Base-by-base conservation (phyloP, 768 basidiomycete genomes). In the Pleurotus djamor region DNA sequence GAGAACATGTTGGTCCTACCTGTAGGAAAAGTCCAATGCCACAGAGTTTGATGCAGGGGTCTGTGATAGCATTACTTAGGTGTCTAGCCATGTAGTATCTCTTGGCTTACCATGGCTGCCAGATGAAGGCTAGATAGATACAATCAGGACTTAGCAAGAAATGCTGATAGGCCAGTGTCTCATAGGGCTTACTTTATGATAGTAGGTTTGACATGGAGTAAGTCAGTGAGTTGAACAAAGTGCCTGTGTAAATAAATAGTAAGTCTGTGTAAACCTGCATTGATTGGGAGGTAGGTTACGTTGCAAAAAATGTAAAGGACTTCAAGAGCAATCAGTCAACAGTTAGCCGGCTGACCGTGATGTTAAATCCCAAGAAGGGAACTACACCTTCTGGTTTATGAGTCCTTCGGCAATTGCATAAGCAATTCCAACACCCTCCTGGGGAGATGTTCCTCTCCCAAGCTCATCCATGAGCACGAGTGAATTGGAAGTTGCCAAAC, bases 381-480 rank as follows among this genome's bases (percentile, higher is more conserved):
- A 62, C 78, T 43, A 28, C 35, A 91, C 95, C 78, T 91, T 91
- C 49, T 82, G 74, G 52, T 75, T 76, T 64, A 98, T 87, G 58
- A 87, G 82, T 68, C 74, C 91, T 74, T 88, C 94, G 13, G 83
- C 91, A 65, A 94, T 91, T 12, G 92, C 91, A 72, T 92, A 87
- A 0, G 90, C 85, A 60, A 94, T 91, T 3, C 91, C 92, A 13
- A 91, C 74, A 8, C 83, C 96, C 73, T 91, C 96, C 35, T 78
- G 73, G 0, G 95, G 88, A 2, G 92, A 89, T 1, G 96, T 98
- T 0, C 96, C 96, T 35, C 95, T 82, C 0, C 96, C 96, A 5
- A 98, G 79, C 71, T 99, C 97, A 68, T 99, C 97, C 12, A 98
- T 83, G 7, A 98, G 71, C 3, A 97, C 80, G n/a, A 98, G 75